Percentiles rank a stretch among this genome's conserved stretches.
phyloP scores from a whole-genome alignment of 2,329 filamentous ascomycete species.

The Periconia macrospinosa region DNA sequence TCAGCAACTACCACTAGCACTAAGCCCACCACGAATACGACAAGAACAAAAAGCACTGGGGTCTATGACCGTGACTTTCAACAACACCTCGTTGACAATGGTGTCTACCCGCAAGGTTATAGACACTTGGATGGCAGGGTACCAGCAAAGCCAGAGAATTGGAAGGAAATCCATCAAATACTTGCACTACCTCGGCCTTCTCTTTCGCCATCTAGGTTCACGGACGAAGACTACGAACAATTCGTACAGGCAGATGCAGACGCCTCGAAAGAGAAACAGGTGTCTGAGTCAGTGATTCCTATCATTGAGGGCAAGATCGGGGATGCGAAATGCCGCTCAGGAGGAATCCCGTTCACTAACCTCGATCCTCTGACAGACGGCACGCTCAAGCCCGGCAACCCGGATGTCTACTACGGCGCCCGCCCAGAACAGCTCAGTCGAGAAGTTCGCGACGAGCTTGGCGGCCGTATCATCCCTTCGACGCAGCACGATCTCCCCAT shows the following conservation, averaged over 20 bases:
- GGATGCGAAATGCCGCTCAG: constrained; percentile 23
- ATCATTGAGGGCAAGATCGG: constrained; percentile 24
- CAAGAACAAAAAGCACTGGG: constrained; percentile 26
- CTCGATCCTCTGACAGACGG: constrained; percentile 16
- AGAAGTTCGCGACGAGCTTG: constrained; percentile 27
- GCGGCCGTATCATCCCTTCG: constrained; percentile 32
- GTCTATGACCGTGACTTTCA: constrained; percentile 42
- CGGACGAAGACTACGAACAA: constrained; percentile 26
- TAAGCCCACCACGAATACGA: too few species aligned
- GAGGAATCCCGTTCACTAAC: constrained; percentile 22
- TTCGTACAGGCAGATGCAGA: constrained; percentile 31
- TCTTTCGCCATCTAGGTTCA: constrained; percentile 42
- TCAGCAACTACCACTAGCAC: too few species aligned
- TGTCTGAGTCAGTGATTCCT: constrained; percentile 39
- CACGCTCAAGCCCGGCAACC: constrained; percentile 23
- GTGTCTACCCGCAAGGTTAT: constrained; percentile 31
- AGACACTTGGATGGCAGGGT: constrained; percentile 22
- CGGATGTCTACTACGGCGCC: constrained; percentile 35
- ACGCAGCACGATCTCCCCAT: constrained; percentile 21
- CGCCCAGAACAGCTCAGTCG: constrained; percentile 30
- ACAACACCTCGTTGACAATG: constrained; percentile 41
- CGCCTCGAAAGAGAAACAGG: constrained; percentile 41
- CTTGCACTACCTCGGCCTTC: constrained; percentile 33
- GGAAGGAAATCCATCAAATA: constrained; percentile 30
- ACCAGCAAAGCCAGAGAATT: constrained; percentile 34